A percentile compares a stretch with the other conserved stretches of the same genome.
phyloP scores from a whole-genome alignment of 1,139 yeast species.

The Hanseniaspora gamundiae region DNA sequence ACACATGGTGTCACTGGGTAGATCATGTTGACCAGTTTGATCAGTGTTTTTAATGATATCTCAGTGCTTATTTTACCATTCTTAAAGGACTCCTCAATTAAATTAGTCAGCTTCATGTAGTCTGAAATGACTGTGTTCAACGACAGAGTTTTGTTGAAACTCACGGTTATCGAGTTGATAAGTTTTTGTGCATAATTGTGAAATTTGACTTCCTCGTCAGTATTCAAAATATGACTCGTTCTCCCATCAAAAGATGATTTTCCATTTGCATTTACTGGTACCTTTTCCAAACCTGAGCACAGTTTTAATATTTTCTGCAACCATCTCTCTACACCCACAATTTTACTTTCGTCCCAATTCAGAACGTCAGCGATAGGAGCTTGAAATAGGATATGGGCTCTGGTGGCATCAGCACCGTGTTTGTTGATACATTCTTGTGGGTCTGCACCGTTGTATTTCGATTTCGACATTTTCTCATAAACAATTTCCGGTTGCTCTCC shows the following conservation, averaged over 20 bases:
- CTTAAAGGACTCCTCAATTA: conserved; percentile 32
- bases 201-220: conserved; percentile 37
- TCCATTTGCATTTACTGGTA: not conserved
- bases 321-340: conserved; percentile 85
- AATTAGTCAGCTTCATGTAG: conserved; percentile 72
- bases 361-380: conserved; percentile 78
- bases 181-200: conserved; percentile 48
- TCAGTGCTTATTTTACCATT: conserved; percentile 24
- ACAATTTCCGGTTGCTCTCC: conserved; percentile 43
- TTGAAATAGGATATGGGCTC: conserved; percentile 89
- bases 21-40: conserved; percentile 41
- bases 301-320: conserved; percentile 46
- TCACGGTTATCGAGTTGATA: conserved; percentile 38
- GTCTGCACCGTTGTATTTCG: conserved; percentile 88
- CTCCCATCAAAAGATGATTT: not conserved
- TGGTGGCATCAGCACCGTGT: conserved; percentile 88
- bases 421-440: conserved; percentile 64
- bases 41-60: conserved; percentile 32
- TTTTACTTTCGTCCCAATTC: conserved; percentile 83
- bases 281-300: conserved; percentile 15
- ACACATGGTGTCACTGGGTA: conserved; percentile 43
- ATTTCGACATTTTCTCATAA: conserved; percentile 91
- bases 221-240: conserved; percentile 8
- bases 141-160: conserved; percentile 48
- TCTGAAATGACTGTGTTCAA: conserved; percentile 82